Evolutionary conservation across 1,284 basidiomycete species (phyloP), one percentile per base, ranked within the genome.

Genomic region (Cryptococcus sp.): DNA sequence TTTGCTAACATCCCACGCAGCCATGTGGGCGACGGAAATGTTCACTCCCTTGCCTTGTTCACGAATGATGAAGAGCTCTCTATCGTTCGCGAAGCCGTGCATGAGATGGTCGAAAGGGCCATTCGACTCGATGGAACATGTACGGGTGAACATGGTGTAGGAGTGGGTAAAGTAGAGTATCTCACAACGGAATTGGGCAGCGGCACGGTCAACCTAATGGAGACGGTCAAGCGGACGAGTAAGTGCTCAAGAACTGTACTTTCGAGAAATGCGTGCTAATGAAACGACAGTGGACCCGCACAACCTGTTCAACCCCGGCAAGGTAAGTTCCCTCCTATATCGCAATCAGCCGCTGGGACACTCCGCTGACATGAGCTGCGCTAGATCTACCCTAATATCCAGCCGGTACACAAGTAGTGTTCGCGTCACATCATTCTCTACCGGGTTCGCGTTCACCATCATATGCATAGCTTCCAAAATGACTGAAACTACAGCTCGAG

Each of bases 141-240:
- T 63, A 81, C 80, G 3, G 91, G 91, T 11, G 91, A 93, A 72
- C 91, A 93, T 70, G 91, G 91, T 1, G 86, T 93, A 20, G 89
- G 90, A 1, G 74, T 91, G 16, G 89, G 89, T 20, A 91, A 91
- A 80, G 87, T 77, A 65, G 84, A 79, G 62, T 81, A 80, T 59
- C 82, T 93, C 3, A 73, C 80, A 25, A 81, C 84, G 46, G 91
- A 94, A 75, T 83, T 94, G 5, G 91, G 91, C 0, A 80, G 81
- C 54, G 85, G 85, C 3, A 92, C 90, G 0, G 86, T 93, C 16
- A 83, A 85, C 50, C 78, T 93, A 19, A 92, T 93, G 91, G 85
- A 84, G 76, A 84, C 81, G 6, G 82, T 93, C 62, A 94, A 93
- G 76, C 78, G 77, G 41, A 82, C 85, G 3, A 43, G 71, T 73